Percentiles rank a stretch among this genome's conserved stretches.
These are phyloP conservation scores for Lachancea mirantina DNA, from an alignment of 805 yeast species.

Conservation along the genomic window DNA sequence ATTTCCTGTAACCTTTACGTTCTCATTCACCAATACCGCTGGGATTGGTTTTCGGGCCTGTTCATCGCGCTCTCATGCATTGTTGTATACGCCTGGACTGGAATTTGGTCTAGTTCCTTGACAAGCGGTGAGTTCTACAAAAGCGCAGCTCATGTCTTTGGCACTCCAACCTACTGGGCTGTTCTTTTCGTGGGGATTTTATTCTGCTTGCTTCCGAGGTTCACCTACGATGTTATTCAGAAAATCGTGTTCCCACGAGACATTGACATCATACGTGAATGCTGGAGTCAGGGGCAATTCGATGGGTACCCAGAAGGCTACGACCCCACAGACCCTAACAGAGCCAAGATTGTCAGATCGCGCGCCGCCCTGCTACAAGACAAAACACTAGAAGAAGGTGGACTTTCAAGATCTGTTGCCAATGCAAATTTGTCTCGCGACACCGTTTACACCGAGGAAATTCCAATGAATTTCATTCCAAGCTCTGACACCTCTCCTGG, in stretches of 20 bases:
- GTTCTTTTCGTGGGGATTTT: slow-evolving; percentile 57
- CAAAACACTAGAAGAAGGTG: slow-evolving; percentile 24
- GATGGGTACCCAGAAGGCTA: slow-evolving; percentile 57
- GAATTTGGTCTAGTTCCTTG: slow-evolving; percentile 59
- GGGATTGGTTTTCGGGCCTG: slow-evolving; percentile 70
- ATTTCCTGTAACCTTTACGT: slow-evolving; percentile 62
- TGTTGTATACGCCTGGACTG: slow-evolving; percentile 68
- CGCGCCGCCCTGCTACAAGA: slow-evolving; percentile 23
- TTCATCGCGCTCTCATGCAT: slow-evolving; percentile 52
- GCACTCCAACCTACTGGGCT: slow-evolving; percentile 59
- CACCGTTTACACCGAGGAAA: slow-evolving; percentile 34
- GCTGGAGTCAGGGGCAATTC: slow-evolving; percentile 59
- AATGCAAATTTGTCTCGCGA: slow-evolving; percentile 20
- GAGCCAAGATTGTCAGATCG: slow-evolving; percentile 46
- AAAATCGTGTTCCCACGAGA: slow-evolving; percentile 56
- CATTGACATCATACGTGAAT: slow-evolving; percentile 66
- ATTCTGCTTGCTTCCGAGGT: slow-evolving; percentile 61
- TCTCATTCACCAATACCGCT: slow-evolving; percentile 59
- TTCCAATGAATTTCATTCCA: slow-evolving; percentile 28
- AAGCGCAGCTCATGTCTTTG: slow-evolving; percentile 58
- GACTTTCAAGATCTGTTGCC: slow-evolving; percentile 10
- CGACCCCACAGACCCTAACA: slow-evolving; percentile 76
- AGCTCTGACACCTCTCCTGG: slow-evolving; percentile 7
- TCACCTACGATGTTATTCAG: slow-evolving; percentile 48
- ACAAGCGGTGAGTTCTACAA: slow-evolving; percentile 56